Evolutionary conservation across 2,329 filamentous ascomycete genomes (phyloP).

Genomic region (Claviceps lovelessii): DNA sequence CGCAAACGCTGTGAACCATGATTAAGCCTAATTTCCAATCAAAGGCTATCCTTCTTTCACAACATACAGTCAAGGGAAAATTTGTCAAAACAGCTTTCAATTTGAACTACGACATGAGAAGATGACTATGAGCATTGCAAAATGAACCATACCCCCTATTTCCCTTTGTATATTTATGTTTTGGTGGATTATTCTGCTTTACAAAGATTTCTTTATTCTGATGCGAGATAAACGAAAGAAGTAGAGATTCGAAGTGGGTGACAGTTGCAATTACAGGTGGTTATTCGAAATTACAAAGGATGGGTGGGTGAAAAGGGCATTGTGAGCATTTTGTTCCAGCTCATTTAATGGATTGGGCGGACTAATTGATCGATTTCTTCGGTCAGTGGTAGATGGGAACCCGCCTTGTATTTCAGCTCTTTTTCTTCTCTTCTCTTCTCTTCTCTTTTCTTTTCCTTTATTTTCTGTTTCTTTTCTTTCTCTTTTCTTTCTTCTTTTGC

Average conservation of each 20-base stretch:
- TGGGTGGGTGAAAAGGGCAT: neutral
- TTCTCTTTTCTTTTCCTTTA: too few relatives aligned
- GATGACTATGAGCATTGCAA: conserved; percentile 7
- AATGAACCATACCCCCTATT: conserved; percentile 5
- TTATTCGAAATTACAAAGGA: neutral
- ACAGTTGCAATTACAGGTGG: neutral
- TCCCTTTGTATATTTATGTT: conserved; percentile 6
- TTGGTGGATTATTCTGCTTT: neutral
- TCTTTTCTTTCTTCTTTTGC: conserved; percentile 3
- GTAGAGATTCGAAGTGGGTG: neutral
- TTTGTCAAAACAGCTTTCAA: conserved; percentile 8
- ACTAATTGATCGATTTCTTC: too few relatives aligned
- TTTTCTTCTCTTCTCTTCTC: too few relatives aligned
- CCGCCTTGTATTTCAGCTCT: neutral
- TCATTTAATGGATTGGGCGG: neutral
- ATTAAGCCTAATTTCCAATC: neutral
- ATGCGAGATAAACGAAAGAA: conserved; percentile 1
- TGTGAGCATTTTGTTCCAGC: neutral
- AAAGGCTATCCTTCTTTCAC: neutral
- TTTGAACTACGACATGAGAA: conserved; percentile 7
- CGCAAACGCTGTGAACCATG: neutral
- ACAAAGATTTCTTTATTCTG: neutral
- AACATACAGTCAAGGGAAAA: neutral
- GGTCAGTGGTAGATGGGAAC: neutral
- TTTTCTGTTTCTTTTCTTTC: neutral